Percentiles rank a stretch among this genome's conserved stretches.
phyloP scores from a whole-genome alignment of 495 filamentous ascomycete species.

The Annulohypoxylon bovei region DNA sequence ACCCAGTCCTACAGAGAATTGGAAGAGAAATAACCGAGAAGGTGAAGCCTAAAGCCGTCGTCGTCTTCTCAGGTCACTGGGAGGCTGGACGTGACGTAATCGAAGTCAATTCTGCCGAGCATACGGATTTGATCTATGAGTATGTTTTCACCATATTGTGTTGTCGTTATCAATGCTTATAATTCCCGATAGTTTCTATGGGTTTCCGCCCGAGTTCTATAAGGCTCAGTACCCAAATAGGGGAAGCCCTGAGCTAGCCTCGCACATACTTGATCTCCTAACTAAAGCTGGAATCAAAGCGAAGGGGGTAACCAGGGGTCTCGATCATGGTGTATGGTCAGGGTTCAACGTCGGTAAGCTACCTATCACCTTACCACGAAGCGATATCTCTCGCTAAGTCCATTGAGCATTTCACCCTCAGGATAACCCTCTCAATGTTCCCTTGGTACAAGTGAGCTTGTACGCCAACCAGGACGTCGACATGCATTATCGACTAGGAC shows the following conservation, averaged over 20 bases:
- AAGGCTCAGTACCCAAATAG: slow-evolving; percentile 74
- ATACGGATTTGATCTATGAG: slow-evolving; percentile 84
- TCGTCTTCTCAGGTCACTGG: slow-evolving; percentile 93
- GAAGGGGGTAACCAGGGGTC: slow-evolving; percentile 70
- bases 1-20: slow-evolving; percentile 71
- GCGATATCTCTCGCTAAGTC: slow-evolving; percentile 21
- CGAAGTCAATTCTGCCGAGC: slow-evolving; percentile 76
- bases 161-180: slow-evolving; percentile 21
- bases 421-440: slow-evolving; percentile 78
- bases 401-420: slow-evolving; percentile 69
- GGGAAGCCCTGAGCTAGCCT: slow-evolving; percentile 72
- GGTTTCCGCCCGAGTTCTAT: slow-evolving; percentile 73
- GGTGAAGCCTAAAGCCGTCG: slow-evolving; percentile 80
- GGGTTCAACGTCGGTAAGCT: slow-evolving; percentile 67
- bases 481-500: slow-evolving; percentile 76
- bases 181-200: slow-evolving; percentile 68
- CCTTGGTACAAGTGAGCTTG: slow-evolving; percentile 83
- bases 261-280: slow-evolving; percentile 69
- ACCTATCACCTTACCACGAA: slow-evolving; percentile 49
- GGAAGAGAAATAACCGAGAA: slow-evolving; percentile 82
- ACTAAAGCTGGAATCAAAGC: slow-evolving; percentile 69
- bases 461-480: slow-evolving; percentile 74
- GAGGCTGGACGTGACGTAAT: slow-evolving; percentile 68
- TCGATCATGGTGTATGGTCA: slow-evolving; percentile 86
- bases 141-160: slow-evolving; percentile 49